phyloP scores from a whole-genome alignment of 345 rosid species.

The Balakata baccata region DNA sequence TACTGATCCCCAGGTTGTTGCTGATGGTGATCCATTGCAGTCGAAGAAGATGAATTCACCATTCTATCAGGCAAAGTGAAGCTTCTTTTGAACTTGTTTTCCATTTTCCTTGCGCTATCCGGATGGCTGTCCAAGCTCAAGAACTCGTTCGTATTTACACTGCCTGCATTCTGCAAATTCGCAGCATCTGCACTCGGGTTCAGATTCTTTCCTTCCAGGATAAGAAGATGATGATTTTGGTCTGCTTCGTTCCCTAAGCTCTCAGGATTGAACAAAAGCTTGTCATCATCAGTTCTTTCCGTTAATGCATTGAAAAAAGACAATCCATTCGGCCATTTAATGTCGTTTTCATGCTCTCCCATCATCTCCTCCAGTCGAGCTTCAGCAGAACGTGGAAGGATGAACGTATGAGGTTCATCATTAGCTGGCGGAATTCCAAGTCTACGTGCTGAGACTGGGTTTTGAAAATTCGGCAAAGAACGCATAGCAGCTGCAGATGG shows the following conservation, averaged over 20 bases:
- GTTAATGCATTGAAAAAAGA: constrained; percentile 79
- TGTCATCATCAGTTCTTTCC: constrained; percentile 64
- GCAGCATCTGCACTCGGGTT: constrained; percentile 50
- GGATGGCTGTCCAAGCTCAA: constrained; percentile 71
- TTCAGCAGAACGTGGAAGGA: constrained; percentile 51
- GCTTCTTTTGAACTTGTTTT: constrained; percentile 74
- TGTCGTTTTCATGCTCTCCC: constrained; percentile 71
- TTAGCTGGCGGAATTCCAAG: constrained; percentile 55
- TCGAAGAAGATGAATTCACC: constrained; percentile 64
- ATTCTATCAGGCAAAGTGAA: constrained; percentile 70
- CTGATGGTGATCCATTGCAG: constrained; percentile 56
- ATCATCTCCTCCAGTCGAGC: constrained; percentile 49
- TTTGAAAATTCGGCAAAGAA: constrained; percentile 58
- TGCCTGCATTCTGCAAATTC: constrained; percentile 20
- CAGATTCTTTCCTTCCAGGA: constrained; percentile 34
- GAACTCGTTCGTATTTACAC: constrained; percentile 56
- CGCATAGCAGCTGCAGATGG: constrained; percentile 51
- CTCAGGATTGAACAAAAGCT: constrained; percentile 66
- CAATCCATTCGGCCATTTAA: constrained; percentile 88
- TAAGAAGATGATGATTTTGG: constrained; percentile 30
- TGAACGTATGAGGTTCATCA: constrained; percentile 72
- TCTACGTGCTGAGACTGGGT: constrained; percentile 43
- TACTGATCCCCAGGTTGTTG: constrained; percentile 48
- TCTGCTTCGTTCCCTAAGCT: constrained; percentile 46
- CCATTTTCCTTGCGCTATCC: constrained; percentile 43